Percentiles rank a stretch among this genome's conserved stretches.
Conservation (phyloP, 306 rosid genomes). For the Corylus avellana region DNA sequence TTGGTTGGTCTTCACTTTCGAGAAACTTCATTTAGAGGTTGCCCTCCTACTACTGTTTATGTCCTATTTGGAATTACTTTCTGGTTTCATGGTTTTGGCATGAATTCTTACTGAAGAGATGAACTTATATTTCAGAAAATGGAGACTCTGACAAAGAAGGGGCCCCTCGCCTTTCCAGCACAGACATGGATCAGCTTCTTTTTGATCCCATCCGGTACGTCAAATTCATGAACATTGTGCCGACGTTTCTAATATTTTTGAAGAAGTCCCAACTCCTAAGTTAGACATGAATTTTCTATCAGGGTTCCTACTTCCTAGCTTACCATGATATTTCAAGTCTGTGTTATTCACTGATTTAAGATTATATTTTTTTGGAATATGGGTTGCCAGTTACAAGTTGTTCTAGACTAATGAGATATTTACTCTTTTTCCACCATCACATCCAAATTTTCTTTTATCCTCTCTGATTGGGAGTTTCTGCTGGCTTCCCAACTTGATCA, state of each 20-base stretch:
- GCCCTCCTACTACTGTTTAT: constrained; percentile 39
- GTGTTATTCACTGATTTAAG: constrained; percentile 2
- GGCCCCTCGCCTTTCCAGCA: constrained; percentile 42
- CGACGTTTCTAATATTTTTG: neutral
- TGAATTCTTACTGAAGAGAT: constrained; percentile 26
- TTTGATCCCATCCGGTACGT: constrained; percentile 61
- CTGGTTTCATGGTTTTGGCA: neutral
- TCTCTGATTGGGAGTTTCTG: constrained; percentile 1
- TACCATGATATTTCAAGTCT: neutral
- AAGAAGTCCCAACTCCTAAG: neutral
- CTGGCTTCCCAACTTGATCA: constrained; percentile 11
- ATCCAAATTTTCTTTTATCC: constrained; percentile 2
- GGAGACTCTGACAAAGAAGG: constrained; percentile 30
- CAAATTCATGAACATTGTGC: constrained; percentile 19
- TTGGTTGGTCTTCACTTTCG: constrained; percentile 90
- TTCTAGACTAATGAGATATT: neutral
- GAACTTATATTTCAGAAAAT: constrained; percentile 39
- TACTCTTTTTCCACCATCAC: neutral
- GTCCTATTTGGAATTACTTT: constrained; percentile 9
- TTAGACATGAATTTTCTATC: neutral
- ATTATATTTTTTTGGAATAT: neutral
- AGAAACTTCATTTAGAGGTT: constrained; percentile 45
- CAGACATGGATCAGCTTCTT: constrained; percentile 44
- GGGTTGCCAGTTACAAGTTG: neutral
- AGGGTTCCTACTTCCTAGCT: neutral